Evolutionary conservation across 2,329 filamentous ascomycete genomes (phyloP).

Genomic region (Canariomyces notabilis): DNA sequence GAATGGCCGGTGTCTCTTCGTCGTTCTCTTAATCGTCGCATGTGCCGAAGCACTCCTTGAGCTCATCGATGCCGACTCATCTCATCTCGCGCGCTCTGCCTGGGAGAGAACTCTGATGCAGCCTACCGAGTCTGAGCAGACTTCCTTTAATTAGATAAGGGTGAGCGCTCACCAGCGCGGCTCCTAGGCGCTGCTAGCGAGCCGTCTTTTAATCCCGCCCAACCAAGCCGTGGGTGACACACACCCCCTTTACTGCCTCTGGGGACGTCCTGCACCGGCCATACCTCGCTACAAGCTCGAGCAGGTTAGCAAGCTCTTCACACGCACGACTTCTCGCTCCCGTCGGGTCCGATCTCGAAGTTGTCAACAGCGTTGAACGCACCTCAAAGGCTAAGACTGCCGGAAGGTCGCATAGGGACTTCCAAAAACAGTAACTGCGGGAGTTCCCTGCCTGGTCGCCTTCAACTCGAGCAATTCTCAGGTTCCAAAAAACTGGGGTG

Average conservation of each 20-base stretch:
- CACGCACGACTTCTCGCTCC: constrained; percentile 9
- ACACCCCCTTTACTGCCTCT: constrained; percentile 4
- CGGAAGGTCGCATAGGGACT: constrained; percentile 25
- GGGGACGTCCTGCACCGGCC: constrained; percentile 1
- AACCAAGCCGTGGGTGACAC: constrained; percentile 3
- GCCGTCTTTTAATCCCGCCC: constrained; percentile 1
- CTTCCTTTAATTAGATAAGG: constrained; percentile 7
- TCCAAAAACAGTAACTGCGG: constrained; percentile 29
- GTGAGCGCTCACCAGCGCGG: constrained; percentile 14
- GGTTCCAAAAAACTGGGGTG: constrained; percentile 24
- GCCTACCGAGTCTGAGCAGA: constrained; percentile 12
- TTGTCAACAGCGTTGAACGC: constrained; percentile 13
- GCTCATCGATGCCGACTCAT: constrained; percentile 7
- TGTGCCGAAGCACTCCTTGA: constrained; percentile 9
- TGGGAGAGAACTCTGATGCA: background rate
- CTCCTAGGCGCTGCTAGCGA: constrained; percentile 4
- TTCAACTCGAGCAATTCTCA: constrained; percentile 20
- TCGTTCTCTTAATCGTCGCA: too few species aligned
- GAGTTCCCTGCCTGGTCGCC: constrained; percentile 20
- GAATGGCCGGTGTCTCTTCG: constrained; percentile 22
- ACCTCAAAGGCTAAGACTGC: constrained; percentile 16
- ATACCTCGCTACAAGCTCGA: constrained; percentile 3
- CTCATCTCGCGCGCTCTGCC: constrained; percentile 3
- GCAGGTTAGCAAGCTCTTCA: constrained; percentile 8
- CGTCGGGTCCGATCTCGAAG: constrained; percentile 21